Base-by-base conservation (phyloP, 164 flowering plant species). In the Nelumbo lutea region DNA sequence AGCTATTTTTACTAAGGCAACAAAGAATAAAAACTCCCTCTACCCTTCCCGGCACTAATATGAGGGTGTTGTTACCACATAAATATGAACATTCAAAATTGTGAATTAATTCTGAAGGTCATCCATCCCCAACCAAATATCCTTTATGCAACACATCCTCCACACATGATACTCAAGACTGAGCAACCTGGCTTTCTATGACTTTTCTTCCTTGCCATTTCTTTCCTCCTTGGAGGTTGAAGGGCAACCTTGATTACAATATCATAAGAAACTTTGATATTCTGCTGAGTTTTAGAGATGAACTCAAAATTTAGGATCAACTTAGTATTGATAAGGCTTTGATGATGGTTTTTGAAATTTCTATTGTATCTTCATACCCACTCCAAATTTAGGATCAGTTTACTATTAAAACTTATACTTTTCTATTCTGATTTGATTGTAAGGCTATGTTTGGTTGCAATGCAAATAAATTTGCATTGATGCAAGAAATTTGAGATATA, bases 201-300 rank as follows among this genome's bases (percentile, higher is more conserved):
- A 74, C 82, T 89, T 76, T 78, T 88, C 88, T 85, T 88, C 75
- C 72, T 82, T 15, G 79, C 69, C 69, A 85, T 79, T 74, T 92
- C 99, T 82, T 86, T 90, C 85, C 91, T 88, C 76, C 97, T 85
- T 59, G 96, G 96, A 75, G 99, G 97, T 80, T 95, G 99, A 77
- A 95, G 90, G 68, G 92, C 97, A 73, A 85, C 97, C 81, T 95
- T 95, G 63, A 95, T 89, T 55, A 97, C 99, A 73, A 97, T 92
- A 75, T 95, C 99, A 80, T 92, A 95, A 70, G 92, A 97, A 77
- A 96, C 92, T 80, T 95, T 95, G 80, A 95, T 88, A 81, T 95
- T 95, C 99, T 95, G 99, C 75, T 96, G 99, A 65, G 99, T 96
- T 80, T 96, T 96, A 13, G 99, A 96, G 79, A 98, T 96, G 82